phyloP scores from a whole-genome alignment of 2,329 filamentous ascomycete species.

The Colletotrichum chlorophyti region DNA sequence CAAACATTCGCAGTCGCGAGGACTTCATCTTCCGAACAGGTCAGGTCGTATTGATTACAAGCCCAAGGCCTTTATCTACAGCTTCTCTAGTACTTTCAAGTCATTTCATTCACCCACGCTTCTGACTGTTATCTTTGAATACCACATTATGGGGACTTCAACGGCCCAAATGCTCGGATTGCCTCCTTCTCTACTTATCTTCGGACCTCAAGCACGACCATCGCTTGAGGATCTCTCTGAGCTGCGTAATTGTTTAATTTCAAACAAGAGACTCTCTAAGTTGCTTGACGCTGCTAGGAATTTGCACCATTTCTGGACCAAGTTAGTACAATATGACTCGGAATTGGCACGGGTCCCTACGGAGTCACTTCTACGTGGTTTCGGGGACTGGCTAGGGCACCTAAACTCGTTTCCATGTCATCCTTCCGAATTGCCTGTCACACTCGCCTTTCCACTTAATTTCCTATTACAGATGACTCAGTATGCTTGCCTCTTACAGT shows the following conservation, averaged over 20 bases:
- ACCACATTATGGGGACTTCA: no score
- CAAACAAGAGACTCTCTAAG: not conserved
- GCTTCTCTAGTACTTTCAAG: no score
- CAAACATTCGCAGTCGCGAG: no score
- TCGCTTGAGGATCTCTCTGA: not conserved
- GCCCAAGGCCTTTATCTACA: no score
- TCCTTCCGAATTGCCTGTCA: not conserved
- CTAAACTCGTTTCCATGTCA: not conserved
- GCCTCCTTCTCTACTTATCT: not conserved
- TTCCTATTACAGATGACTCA: constrained; percentile 5
- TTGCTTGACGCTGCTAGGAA: not conserved
- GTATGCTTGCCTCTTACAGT: not conserved
- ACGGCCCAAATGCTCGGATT: no score
- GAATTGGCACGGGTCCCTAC: not conserved
- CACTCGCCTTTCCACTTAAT: not conserved
- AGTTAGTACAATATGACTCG: not conserved
- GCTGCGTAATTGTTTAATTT: not conserved
- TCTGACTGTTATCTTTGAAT: not conserved
- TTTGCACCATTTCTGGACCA: not conserved
- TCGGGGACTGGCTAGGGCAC: not conserved
- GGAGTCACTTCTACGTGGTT: not conserved
- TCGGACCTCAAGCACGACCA: not conserved
- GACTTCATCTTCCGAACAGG: no score
- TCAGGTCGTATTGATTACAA: no score
- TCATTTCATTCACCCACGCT: not conserved